phyloP scores from a whole-genome alignment of 257 asterid genomes.

The Primulina eburnea region DNA sequence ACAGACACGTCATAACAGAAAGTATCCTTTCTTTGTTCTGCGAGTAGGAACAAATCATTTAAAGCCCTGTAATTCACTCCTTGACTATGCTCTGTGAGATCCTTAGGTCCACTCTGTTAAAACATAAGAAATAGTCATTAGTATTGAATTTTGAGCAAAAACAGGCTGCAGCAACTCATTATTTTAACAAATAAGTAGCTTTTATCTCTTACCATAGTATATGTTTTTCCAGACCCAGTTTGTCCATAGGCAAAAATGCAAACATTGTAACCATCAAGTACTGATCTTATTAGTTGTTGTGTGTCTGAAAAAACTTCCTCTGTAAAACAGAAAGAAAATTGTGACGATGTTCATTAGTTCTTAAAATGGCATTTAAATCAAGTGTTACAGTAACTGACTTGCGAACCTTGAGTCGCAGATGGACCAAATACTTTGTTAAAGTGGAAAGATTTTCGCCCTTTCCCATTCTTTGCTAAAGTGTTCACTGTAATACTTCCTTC shows the following conservation, averaged over 20 bases:
- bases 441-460: constrained; percentile 66
- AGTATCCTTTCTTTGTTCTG: constrained; percentile 78
- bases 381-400: constrained; percentile 12
- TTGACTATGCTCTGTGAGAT: constrained; percentile 66
- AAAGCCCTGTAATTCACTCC: constrained; percentile 97
- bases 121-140: constrained; percentile 22
- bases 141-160: constrained; percentile 21
- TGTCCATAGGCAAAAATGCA: constrained; percentile 99
- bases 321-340: constrained; percentile 33
- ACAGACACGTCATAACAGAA: constrained; percentile 78
- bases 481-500: constrained; percentile 77
- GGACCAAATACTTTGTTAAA: constrained; percentile 95
- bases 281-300: constrained; percentile 80
- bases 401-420: constrained; percentile 81
- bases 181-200: constrained; percentile 1
- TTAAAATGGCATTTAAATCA: constrained; percentile 1
- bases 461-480: constrained; percentile 61
- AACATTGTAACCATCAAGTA: constrained; percentile 93
- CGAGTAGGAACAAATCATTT: constrained; percentile 69
- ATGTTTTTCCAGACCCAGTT: constrained; percentile 98
- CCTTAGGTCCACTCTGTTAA: constrained; percentile 82
- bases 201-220: constrained; percentile 67
- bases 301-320: constrained; percentile 93
- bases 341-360: constrained; percentile 14
- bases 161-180: background rate